phyloP scores from a whole-genome alignment of 2,329 filamentous ascomycete genomes.

The Penicillium sclerotiorum region DNA sequence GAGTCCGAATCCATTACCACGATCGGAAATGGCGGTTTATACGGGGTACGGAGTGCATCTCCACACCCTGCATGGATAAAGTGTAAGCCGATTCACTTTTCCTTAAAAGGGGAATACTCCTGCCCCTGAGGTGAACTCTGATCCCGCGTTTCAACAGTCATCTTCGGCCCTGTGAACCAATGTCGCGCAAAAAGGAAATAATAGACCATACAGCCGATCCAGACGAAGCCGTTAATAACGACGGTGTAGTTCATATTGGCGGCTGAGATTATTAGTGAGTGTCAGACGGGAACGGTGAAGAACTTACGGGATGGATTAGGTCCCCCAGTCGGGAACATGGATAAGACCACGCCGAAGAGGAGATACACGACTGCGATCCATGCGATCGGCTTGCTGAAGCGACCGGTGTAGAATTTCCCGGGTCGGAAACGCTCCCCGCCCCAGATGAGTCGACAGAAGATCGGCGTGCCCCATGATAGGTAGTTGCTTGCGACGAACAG shows the following conservation, averaged over 20 bases:
- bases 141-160: slow-evolving; percentile 49
- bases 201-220: slow-evolving; percentile 59
- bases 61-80: too few species aligned
- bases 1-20: too few species aligned
- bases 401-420: slow-evolving; percentile 62
- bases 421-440: slow-evolving; percentile 60
- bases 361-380: slow-evolving; percentile 58
- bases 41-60: too few species aligned
- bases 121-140: too few species aligned
- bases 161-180: slow-evolving; percentile 64
- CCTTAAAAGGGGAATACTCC: too few species aligned
- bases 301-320: slow-evolving; percentile 53
- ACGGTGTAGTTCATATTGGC: slow-evolving; percentile 65
- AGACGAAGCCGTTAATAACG: slow-evolving; percentile 62
- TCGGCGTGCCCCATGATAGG: slow-evolving; percentile 62
- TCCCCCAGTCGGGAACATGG: slow-evolving; percentile 62
- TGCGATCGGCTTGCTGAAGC: slow-evolving; percentile 56
- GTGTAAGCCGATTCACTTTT: too few species aligned
- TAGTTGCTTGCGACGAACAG: slow-evolving; percentile 61
- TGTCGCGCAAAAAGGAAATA: slow-evolving; percentile 61
- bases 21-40: too few species aligned
- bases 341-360: slow-evolving; percentile 57
- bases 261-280: slow-evolving; percentile 27
- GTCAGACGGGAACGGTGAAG: not conserved
- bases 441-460: slow-evolving; percentile 62